Evolutionary conservation across 768 basidiomycete genomes (phyloP), one percentile per base, ranked within the genome.

Genomic region (Kwoniella shandongensis): DNA sequence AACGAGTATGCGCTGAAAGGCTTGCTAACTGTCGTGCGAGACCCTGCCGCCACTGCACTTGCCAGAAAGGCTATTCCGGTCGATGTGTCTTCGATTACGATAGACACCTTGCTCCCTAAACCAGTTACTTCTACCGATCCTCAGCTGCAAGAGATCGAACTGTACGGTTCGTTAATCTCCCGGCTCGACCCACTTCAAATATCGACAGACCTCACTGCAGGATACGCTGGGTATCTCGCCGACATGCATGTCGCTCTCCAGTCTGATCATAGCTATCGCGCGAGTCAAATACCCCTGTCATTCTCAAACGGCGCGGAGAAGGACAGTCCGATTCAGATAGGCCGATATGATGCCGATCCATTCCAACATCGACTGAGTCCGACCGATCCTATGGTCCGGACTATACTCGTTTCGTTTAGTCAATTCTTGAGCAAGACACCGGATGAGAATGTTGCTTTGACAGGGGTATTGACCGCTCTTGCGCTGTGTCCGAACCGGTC

Each of bases 401-500:
- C 82, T 23, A 70, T 94, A 46, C 81, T 96, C 42, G 85, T 87
- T 50, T 82, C 82, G 27, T 74, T 94, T 30, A 79, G 87, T 49
- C 81, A 80, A 57, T 94, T 97, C 81, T 89, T 96, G 76, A 83
- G 83, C 13, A 91, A 94, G 62, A 81, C 87, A 0, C 85, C 92
- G 12, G 88, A 92, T 63, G 84, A 83, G 75, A 98, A 98, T 72
- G 84, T 98, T 51, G 87, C 88, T 0, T 76, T 98, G 61, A 96
- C 90, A 3, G 89, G 89, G 20, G 83, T 86, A 3, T 78, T 96
- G 30, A 85, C 89, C 2, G 83, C 85, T 11, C 78, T 98, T 17
- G 89, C 90, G 0, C 79, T 86, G n/a, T 89, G 91, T 69, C 89
- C 93, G 3, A 81, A 89, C 70, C 83, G 92, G 6, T 89, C 88